These are phyloP conservation scores for Septoria linicola DNA, from an alignment of 2,329 filamentous ascomycete genomes.

Conservation along the genomic window DNA sequence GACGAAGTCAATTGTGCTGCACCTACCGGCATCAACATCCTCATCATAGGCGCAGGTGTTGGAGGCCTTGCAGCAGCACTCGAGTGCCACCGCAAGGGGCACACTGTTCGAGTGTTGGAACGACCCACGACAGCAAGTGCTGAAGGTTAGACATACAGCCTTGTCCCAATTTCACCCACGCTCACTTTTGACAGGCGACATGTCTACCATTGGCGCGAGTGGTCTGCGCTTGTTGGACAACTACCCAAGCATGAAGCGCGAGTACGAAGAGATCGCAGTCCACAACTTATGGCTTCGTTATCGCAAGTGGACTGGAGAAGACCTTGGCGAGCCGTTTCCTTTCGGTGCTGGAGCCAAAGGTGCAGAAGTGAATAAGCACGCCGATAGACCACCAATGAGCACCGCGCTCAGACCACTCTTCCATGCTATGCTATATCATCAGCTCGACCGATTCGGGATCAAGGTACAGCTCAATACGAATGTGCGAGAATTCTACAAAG, in stretches of 20 bases:
- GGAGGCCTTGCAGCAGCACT: slow-evolving; percentile 27
- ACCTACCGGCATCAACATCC: slow-evolving; percentile 25
- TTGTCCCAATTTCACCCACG: too few relatives aligned
- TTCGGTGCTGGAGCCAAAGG: slow-evolving; percentile 15
- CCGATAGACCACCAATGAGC: slow-evolving; percentile 22
- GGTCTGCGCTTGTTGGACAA: slow-evolving; percentile 18
- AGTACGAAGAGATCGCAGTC: slow-evolving; percentile 24
- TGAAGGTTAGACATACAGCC: slow-evolving; percentile 6
- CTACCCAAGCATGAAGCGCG: slow-evolving; percentile 25
- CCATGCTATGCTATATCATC: slow-evolving; percentile 26
- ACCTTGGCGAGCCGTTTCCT: slow-evolving; percentile 19
- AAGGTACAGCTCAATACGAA: slow-evolving; percentile 18
- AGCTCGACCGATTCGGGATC: slow-evolving; percentile 27
- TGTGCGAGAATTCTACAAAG: slow-evolving; percentile 48
- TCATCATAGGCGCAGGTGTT: slow-evolving; percentile 28
- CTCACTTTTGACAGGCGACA: slow-evolving; percentile 23
- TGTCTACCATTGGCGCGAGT: slow-evolving; percentile 45
- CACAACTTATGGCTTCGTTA: slow-evolving; percentile 26
- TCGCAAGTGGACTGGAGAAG: slow-evolving; percentile 25
- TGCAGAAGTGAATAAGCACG: slow-evolving; percentile 12
- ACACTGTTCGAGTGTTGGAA: slow-evolving; percentile 28
- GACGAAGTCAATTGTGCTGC: slow-evolving; percentile 17
- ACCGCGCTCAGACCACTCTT: slow-evolving; percentile 23
- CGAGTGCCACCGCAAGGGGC: slow-evolving; percentile 30
- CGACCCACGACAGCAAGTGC: slow-evolving; percentile 14